Evolutionary conservation across 352 stramenopile genomes (phyloP).

Genomic region (Pythium myriotylum): DNA sequence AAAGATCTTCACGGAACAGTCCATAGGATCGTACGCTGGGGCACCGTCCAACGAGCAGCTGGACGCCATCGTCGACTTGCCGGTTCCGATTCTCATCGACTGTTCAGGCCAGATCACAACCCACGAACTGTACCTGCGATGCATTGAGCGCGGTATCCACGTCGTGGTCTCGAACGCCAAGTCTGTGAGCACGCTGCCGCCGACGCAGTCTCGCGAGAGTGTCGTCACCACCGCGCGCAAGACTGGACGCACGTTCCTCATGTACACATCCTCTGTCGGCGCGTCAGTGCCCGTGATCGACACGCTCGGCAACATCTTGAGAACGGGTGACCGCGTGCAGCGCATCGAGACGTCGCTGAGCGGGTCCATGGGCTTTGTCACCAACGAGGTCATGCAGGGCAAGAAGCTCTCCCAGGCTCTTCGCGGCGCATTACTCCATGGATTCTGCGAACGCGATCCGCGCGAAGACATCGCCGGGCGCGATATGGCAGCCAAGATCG

Average conservation of each 20-base stretch:
- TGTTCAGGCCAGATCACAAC: conserved; percentile 64
- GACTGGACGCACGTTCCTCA: conserved; percentile 64
- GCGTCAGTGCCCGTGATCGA: conserved; percentile 73
- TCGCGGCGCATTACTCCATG: conserved; percentile 44
- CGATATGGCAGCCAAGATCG: conserved; percentile 74
- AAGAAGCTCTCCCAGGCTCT: conserved; percentile 61
- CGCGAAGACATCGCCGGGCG: conserved; percentile 64
- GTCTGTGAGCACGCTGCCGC: conserved; percentile 52
- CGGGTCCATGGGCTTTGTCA: conserved; percentile 74
- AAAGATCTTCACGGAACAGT: conserved; percentile 32
- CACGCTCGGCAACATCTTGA: conserved; percentile 75
- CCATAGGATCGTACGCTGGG: conserved; percentile 29
- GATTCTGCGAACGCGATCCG: conserved; percentile 72
- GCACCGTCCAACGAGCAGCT: conserved; percentile 52
- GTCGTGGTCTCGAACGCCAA: conserved; percentile 72
- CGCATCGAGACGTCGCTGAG: conserved; percentile 64
- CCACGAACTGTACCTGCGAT: conserved; percentile 56
- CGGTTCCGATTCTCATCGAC: conserved; percentile 72
- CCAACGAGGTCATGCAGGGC: conserved; percentile 76
- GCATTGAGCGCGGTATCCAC: conserved; percentile 71
- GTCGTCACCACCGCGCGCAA: conserved; percentile 36
- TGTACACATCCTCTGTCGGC: conserved; percentile 81
- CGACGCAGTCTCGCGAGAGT: conserved; percentile 60
- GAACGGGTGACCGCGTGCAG: conserved; percentile 66
- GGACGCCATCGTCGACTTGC: conserved; percentile 60